Percentiles rank a stretch among this genome's conserved stretches.
phyloP scores from a whole-genome alignment of 2,329 filamentous ascomycete species.

The Plenodomus lindquistii region DNA sequence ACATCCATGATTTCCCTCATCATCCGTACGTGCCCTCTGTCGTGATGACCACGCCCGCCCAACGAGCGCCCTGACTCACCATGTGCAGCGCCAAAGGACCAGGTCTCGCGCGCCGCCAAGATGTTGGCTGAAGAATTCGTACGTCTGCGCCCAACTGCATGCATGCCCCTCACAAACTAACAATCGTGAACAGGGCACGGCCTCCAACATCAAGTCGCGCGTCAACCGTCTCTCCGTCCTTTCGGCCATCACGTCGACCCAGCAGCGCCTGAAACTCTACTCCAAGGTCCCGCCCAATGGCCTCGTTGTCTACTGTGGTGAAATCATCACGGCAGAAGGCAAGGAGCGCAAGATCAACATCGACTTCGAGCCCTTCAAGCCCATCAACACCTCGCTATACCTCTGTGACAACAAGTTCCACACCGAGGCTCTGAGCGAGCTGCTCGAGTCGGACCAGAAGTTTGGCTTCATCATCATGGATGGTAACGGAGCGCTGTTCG shows the following conservation, averaged over 20 bases:
- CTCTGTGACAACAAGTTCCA: conserved; percentile 99
- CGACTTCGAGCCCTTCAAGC: conserved; percentile 99
- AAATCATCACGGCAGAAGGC: conserved; percentile 98
- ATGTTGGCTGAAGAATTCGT: conserved; percentile 99
- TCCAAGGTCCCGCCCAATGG: conserved; percentile 98
- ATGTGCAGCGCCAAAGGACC: conserved; percentile 85
- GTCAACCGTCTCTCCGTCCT: conserved; percentile 98
- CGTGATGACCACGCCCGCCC: conserved; percentile 2
- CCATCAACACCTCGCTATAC: conserved; percentile 98
- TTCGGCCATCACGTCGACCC: conserved; percentile 97
- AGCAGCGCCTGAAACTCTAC: conserved; percentile 98
- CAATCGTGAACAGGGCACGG: conserved; percentile 71
- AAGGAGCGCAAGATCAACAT: conserved; percentile 99
- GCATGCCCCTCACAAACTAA: conserved; percentile 5
- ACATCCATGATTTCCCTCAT: conserved; percentile 99
- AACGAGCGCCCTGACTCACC: conserved; percentile 19
- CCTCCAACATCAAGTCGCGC: conserved; percentile 99
- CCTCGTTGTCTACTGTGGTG: conserved; percentile 97
- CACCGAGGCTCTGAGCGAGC: conserved; percentile 93
- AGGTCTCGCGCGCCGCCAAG: conserved; percentile 93
- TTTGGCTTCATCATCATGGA: conserved; percentile 99
- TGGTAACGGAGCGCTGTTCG: conserved; percentile 96
- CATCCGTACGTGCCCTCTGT: conserved; percentile 70
- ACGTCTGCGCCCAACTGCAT: conserved; percentile 46
- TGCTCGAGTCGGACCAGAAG: conserved; percentile 98